Conservation (phyloP, 768 basidiomycete genomes). For the Lentinula guzmanii region DNA sequence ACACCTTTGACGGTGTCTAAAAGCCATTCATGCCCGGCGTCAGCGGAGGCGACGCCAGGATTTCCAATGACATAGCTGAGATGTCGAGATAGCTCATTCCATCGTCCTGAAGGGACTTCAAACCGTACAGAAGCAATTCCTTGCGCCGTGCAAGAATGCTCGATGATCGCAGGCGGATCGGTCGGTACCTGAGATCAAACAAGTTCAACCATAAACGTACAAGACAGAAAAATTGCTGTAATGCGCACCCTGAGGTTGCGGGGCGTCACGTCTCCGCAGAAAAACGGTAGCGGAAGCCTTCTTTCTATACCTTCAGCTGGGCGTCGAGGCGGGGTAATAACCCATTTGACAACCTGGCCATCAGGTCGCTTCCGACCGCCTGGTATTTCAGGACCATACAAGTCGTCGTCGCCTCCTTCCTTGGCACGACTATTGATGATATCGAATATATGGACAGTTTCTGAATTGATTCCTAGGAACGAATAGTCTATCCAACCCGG, state of each 20-base stretch:
- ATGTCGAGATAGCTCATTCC: slow-evolving; percentile 26
- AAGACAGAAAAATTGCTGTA: neutral
- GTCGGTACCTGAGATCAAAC: slow-evolving; percentile 37
- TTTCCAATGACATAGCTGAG: slow-evolving; percentile 45
- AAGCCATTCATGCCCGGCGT: slow-evolving; percentile 30
- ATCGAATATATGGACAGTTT: slow-evolving; percentile 35
- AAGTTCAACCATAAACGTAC: neutral
- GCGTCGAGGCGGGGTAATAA: slow-evolving; percentile 37
- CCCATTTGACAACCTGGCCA: slow-evolving; percentile 52
- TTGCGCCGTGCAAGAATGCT: slow-evolving; percentile 43
- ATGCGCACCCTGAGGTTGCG: slow-evolving; percentile 49
- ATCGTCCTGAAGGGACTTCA: slow-evolving; percentile 23
- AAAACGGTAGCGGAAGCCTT: slow-evolving; percentile 52
- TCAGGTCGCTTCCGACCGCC: slow-evolving; percentile 56
- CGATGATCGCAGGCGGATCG: slow-evolving; percentile 36
- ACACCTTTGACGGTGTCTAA: slow-evolving; percentile 30
- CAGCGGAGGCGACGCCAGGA: slow-evolving; percentile 21
- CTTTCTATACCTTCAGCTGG: neutral
- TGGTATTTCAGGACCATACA: slow-evolving; percentile 37
- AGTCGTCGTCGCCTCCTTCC: slow-evolving; percentile 27
- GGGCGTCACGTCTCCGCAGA: slow-evolving; percentile 69
- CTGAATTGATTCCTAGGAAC: slow-evolving; percentile 47
- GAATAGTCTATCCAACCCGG: slow-evolving; percentile 69
- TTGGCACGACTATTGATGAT: slow-evolving; percentile 50
- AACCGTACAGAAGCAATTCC: slow-evolving; percentile 48